Evolutionary conservation across 1,284 basidiomycete genomes (phyloP), one percentile per base, ranked within the genome.

Genomic region (Flammula alnicola): DNA sequence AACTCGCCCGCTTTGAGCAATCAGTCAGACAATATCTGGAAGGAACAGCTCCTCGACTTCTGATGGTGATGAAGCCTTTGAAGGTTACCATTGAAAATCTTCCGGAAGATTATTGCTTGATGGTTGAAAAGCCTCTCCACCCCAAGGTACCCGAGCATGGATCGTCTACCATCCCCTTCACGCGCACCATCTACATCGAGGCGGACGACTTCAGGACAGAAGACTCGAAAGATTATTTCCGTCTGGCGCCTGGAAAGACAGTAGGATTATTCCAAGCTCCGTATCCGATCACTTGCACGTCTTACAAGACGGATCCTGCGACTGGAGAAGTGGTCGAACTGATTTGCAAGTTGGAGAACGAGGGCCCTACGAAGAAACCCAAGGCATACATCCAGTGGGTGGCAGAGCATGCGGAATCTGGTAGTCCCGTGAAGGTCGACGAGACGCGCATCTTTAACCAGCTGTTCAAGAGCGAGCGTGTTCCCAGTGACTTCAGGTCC

Each of bases 301-400:
- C 90, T 7, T 93, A 88, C 78, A 88, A 85, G 70, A 86, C 79
- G 3, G 88, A 97, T 69, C 74, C 84, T 3, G 63, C 67, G 1
- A 84, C 84, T 0, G 91, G 92, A 22, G 73, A 83, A 43, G 87
- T 96, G 7, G 77, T 76, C 3, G 93, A 96, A 70, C 81, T 99
- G 39, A 68, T 88, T 44, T 93, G 88, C 66, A 80, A 77, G 30
- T 74, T 95, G 23, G 94, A 98, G 68, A 82, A 93, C 57, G 78
- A 76, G 31, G 80, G 78, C 8, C 66, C 76, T 8, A 68, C 76
- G 23, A 87, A 84, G 69, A 98, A 98, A 68, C 90, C 95, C 25
- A 97, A 98, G 69, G 88, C 95, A 11, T 99, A 88, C 74, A 94
- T 99, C 64, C 97, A 99, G 67, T 99, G 97, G 97, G 92, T 99